Percentiles rank a stretch among this genome's conserved stretches.
These are phyloP conservation scores for Amaranthus palmeri DNA, from an alignment of 148 eudicot genomes.

Conservation along the genomic window DNA sequence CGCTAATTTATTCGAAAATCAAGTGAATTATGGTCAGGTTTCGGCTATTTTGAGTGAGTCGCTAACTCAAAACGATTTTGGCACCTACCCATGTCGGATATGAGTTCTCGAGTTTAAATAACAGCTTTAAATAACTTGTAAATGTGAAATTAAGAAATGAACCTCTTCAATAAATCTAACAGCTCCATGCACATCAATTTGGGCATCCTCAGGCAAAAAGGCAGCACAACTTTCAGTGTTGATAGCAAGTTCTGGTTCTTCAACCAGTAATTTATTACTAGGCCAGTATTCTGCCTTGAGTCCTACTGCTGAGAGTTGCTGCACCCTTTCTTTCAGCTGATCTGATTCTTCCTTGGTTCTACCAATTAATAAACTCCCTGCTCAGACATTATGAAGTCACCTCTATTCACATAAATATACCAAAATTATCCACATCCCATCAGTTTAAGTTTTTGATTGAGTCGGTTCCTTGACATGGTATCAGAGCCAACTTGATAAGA, in stretches of 20 bases:
- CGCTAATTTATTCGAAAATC: too few species aligned
- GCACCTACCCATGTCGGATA: too few species aligned
- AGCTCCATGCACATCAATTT: constrained; percentile 56
- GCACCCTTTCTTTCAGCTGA: constrained; percentile 42
- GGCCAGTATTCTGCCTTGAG: constrained; percentile 55
- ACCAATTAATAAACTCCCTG: constrained; percentile 84
- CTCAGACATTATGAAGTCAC: constrained; percentile 6
- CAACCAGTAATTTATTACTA: constrained; percentile 31
- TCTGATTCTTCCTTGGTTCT: constrained; percentile 46
- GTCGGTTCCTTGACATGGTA: too few species aligned
- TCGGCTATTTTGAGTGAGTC: too few species aligned
- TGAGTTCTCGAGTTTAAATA: too few species aligned
- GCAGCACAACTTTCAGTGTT: constrained; percentile 59
- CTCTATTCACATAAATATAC: too few species aligned
- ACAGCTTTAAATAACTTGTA: too few species aligned
- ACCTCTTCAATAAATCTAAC: constrained; percentile 73
- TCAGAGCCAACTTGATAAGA: too few species aligned
- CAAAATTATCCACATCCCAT: too few species aligned
- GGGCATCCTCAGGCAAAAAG: constrained; percentile 66
- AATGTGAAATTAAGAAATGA: background rate
- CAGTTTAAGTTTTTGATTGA: too few species aligned
- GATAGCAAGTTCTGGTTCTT: constrained; percentile 67
- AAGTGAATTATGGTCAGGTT: too few species aligned
- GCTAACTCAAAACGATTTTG: too few species aligned
- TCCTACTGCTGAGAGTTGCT: constrained; percentile 54